These are phyloP conservation scores for Salix brachista DNA, from an alignment of 345 rosid species.

Conservation along the genomic window DNA sequence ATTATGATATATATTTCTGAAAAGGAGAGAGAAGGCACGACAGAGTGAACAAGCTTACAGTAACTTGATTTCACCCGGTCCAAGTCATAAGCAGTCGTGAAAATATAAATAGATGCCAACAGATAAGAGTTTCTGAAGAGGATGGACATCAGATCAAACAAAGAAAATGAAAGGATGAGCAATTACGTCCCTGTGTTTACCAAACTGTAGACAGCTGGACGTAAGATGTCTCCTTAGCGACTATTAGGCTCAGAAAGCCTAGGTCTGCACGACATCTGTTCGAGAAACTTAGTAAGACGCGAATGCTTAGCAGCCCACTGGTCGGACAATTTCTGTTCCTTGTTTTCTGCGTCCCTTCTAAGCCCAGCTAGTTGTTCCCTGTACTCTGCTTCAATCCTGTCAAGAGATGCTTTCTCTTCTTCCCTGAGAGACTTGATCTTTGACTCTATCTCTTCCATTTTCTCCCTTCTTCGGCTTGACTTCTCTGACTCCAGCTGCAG, in stretches of 20 bases:
- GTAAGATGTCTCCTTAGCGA: conserved; percentile 24
- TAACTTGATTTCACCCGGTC: too few relatives aligned
- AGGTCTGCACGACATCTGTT: conserved; percentile 63
- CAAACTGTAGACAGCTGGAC: background rate
- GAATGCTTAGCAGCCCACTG: conserved; percentile 76
- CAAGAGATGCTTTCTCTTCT: conserved; percentile 71
- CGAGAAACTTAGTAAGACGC: conserved; percentile 71
- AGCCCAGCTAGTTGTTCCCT: conserved; percentile 69
- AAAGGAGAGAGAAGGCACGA: too few relatives aligned
- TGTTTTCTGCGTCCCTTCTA: conserved; percentile 78
- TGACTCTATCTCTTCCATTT: conserved; percentile 78
- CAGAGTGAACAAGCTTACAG: too few relatives aligned
- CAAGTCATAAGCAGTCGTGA: too few relatives aligned
- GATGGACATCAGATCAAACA: conserved; percentile 9
- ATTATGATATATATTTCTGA: too few relatives aligned
- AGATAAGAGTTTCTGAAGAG: background rate
- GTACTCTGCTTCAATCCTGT: conserved; percentile 77
- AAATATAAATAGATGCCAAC: too few relatives aligned
- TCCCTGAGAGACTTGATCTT: conserved; percentile 85
- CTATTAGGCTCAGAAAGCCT: conserved; percentile 40
- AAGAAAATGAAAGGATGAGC: background rate
- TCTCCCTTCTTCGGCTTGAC: conserved; percentile 67
- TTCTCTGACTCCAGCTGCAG: conserved; percentile 94
- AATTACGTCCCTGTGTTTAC: background rate
- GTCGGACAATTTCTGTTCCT: conserved; percentile 86